phyloP scores from a whole-genome alignment of 1,284 basidiomycete genomes.

The Boletus smithii region DNA sequence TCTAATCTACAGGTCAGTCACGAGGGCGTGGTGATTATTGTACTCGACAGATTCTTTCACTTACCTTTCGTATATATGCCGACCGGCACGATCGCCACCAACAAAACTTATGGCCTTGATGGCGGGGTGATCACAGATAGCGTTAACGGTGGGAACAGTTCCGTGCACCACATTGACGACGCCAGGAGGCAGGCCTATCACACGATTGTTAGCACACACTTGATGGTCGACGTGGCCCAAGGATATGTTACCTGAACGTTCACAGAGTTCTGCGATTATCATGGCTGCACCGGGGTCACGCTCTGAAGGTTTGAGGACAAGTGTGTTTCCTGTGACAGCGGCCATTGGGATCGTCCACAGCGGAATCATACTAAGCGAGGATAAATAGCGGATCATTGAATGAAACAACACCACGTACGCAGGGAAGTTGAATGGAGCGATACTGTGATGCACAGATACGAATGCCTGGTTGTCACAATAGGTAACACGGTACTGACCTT shows the following conservation, averaged over 20 bases:
- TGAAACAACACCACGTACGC: constrained; percentile 51
- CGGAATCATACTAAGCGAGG: constrained; percentile 81
- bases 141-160: constrained; percentile 85
- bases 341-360: constrained; percentile 94
- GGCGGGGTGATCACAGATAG: constrained; percentile 87
- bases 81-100: constrained; percentile 91
- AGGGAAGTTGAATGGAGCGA: constrained; percentile 92
- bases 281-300: constrained; percentile 95
- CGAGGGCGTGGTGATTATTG: no score
- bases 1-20: constrained; percentile 37
- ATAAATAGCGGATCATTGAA: constrained; percentile 7
- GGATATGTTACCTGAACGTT: constrained; percentile 65
- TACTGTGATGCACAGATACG: constrained; percentile 43
- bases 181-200: constrained; percentile 65
- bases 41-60: constrained; percentile 11
- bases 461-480: constrained; percentile 4
- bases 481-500: constrained; percentile 40
- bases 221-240: background rate
- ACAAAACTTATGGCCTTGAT: constrained; percentile 98
- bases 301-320: constrained; percentile 94
- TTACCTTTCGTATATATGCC: constrained; percentile 89
- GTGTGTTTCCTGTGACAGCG: constrained; percentile 88
- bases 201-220: constrained; percentile 24
- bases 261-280: constrained; percentile 94
- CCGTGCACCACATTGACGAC: constrained; percentile 92